Percentiles rank a stretch among this genome's conserved stretches.
phyloP scores from a whole-genome alignment of 441 rosid genomes.

The Macaranga tanarius region DNA sequence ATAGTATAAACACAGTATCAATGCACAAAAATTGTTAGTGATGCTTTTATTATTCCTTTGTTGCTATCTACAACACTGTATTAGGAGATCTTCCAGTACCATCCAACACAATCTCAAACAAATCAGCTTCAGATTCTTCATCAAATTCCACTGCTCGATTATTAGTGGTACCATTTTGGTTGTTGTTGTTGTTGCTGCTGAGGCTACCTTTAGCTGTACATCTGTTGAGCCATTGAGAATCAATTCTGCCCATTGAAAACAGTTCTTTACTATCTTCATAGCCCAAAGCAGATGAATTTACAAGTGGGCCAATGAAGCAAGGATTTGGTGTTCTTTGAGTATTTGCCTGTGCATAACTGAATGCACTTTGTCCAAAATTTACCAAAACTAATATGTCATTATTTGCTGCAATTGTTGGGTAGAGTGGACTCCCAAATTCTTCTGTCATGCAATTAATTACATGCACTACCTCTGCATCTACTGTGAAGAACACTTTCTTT shows the following conservation, averaged over 20 bases:
- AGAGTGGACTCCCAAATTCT: constrained; percentile 60
- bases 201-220: constrained; percentile 39
- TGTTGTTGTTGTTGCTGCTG: constrained; percentile 6
- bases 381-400: constrained; percentile 42
- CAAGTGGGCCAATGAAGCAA: constrained; percentile 57
- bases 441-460: constrained; percentile 57
- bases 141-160: constrained; percentile 49
- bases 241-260: constrained; percentile 93
- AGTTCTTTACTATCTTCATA: constrained; percentile 83
- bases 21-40: constrained; percentile 18
- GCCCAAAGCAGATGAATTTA: constrained; percentile 46
- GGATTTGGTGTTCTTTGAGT: constrained; percentile 62
- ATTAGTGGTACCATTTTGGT: constrained; percentile 23
- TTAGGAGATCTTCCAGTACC: constrained; percentile 45
- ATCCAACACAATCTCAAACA: constrained; percentile 82
- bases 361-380: constrained; percentile 63
- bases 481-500: constrained; percentile 64
- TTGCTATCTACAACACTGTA: constrained; percentile 27
- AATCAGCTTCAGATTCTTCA: constrained; percentile 88
- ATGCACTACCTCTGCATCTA: constrained; percentile 52
- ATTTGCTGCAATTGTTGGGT: constrained; percentile 64
- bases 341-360: constrained; percentile 53
- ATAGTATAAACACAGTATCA: not conserved
- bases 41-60: not conserved
- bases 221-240: constrained; percentile 70